Evolutionary conservation across 1,139 yeast species (phyloP).

Genomic region (Diutina siamensis): DNA sequence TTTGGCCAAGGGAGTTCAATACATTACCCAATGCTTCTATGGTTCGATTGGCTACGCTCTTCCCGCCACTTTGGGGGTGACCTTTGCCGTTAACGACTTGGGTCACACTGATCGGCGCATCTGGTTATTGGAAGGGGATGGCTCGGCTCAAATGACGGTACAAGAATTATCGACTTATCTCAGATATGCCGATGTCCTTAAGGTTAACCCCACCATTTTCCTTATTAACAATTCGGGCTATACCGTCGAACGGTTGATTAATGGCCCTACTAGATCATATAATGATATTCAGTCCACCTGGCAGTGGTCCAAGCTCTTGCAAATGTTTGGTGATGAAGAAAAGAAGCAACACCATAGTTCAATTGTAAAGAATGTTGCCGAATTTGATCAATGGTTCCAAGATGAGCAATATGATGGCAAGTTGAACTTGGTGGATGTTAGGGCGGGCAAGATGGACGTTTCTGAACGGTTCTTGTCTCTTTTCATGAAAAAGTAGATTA

Average conservation of each 20-base stretch:
- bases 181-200: conserved; percentile 22
- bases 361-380: conserved; percentile 19
- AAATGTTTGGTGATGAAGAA: conserved; percentile 51
- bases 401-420: conserved; percentile 16
- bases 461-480: conserved; percentile 5
- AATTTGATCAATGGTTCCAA: conserved; percentile 16
- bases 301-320: conserved; percentile 63
- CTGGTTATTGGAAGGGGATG: conserved; percentile 74
- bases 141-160: conserved; percentile 84
- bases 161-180: conserved; percentile 68
- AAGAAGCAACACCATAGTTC: conserved; percentile 24
- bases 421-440: conserved; percentile 46
- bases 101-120: conserved; percentile 38
- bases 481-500: background rate
- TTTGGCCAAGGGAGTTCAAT: conserved; percentile 40
- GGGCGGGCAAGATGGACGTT: conserved; percentile 28
- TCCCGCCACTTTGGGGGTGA: conserved; percentile 75
- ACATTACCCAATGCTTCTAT: conserved; percentile 58
- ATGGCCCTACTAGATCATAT: conserved; percentile 65
- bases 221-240: conserved; percentile 77
- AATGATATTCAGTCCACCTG: conserved; percentile 72
- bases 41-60: conserved; percentile 81
- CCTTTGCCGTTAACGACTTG: conserved; percentile 53
- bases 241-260: conserved; percentile 74
- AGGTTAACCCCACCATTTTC: conserved; percentile 45